Conservation (phyloP, 2,329 filamentous ascomycete species). For the Monilinia aucupariae region DNA sequence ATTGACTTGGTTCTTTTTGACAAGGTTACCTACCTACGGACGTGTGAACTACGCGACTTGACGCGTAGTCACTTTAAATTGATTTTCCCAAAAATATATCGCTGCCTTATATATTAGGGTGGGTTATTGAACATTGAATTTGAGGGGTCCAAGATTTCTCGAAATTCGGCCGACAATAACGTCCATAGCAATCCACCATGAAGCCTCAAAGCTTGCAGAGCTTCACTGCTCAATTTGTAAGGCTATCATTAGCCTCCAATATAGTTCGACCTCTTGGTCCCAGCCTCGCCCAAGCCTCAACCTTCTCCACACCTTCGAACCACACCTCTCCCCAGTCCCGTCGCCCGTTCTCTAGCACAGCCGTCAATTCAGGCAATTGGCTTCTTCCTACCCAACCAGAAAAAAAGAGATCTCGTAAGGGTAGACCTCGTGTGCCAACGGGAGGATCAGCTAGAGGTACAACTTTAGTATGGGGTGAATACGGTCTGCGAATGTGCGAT, state of each 20-base stretch:
- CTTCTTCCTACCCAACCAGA: conserved; percentile 75
- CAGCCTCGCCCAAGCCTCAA: conserved; percentile 18
- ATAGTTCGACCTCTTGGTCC: conserved; percentile 30
- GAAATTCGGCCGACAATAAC: conserved; percentile 10
- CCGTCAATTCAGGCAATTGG: conserved; percentile 61
- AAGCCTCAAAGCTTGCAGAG: conserved; percentile 28
- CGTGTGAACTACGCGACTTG: conserved; percentile 11
- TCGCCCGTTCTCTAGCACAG: conserved; percentile 69
- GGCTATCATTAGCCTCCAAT: conserved; percentile 32
- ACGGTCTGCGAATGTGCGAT: conserved; percentile 87
- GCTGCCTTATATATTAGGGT: not conserved
- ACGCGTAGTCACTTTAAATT: conserved; percentile 16
- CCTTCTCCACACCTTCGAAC: conserved; percentile 28
- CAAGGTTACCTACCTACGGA: conserved; percentile 4
- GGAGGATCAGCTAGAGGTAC: conserved; percentile 90
- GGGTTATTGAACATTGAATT: not conserved
- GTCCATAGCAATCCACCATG: conserved; percentile 26
- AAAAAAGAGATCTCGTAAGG: conserved; percentile 83
- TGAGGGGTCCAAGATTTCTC: not conserved
- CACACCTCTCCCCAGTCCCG: conserved; percentile 41
- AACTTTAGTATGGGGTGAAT: conserved; percentile 94
- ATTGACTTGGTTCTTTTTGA: conserved; percentile 1
- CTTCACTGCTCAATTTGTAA: conserved; percentile 32
- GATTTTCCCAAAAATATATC: not conserved
- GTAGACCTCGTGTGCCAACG: conserved; percentile 78